Percentiles rank a stretch among this genome's conserved stretches.
Evolutionary conservation across 2,329 filamentous ascomycete genomes (phyloP).

Genomic region (Metarhizium sp.): DNA sequence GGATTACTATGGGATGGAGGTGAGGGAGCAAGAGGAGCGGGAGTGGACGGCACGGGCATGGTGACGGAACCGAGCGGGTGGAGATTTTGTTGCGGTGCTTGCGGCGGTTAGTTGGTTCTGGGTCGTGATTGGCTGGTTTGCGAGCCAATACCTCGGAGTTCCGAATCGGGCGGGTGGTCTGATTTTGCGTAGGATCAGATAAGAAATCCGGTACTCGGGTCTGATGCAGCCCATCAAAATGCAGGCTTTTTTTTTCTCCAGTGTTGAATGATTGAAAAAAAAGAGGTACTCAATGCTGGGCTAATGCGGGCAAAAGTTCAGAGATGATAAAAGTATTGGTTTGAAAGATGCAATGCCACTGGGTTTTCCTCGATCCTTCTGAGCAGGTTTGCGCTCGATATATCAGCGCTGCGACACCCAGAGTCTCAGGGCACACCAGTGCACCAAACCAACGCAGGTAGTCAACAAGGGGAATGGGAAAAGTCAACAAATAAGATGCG

Average conservation of each 20-base stretch:
- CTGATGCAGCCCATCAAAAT: not conserved
- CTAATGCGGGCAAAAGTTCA: not conserved
- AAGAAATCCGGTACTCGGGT: not conserved
- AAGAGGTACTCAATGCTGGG: not conserved
- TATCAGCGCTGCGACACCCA: not conserved
- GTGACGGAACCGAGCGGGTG: conserved; percentile 7
- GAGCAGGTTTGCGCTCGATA: conserved; percentile 4
- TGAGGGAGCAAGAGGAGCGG: conserved; percentile 12
- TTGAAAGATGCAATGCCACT: not conserved
- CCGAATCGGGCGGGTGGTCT: conserved; percentile 12
- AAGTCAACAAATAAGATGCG: not conserved
- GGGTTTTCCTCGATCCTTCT: not conserved
- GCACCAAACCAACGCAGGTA: not conserved
- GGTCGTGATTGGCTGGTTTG: conserved; percentile 5
- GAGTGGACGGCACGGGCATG: conserved; percentile 13
- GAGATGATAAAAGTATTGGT: not conserved
- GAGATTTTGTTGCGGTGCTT: conserved; percentile 7
- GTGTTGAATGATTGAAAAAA: not conserved
- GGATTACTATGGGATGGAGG: conserved; percentile 6
- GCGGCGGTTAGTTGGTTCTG: conserved; percentile 1
- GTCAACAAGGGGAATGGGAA: not conserved
- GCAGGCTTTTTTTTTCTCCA: not conserved
- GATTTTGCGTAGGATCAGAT: conserved; percentile 7
- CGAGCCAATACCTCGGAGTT: conserved; percentile 15
- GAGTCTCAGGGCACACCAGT: not conserved